Base-by-base conservation (phyloP, 148 eudicot genomes). In the Beta vulgaris region DNA sequence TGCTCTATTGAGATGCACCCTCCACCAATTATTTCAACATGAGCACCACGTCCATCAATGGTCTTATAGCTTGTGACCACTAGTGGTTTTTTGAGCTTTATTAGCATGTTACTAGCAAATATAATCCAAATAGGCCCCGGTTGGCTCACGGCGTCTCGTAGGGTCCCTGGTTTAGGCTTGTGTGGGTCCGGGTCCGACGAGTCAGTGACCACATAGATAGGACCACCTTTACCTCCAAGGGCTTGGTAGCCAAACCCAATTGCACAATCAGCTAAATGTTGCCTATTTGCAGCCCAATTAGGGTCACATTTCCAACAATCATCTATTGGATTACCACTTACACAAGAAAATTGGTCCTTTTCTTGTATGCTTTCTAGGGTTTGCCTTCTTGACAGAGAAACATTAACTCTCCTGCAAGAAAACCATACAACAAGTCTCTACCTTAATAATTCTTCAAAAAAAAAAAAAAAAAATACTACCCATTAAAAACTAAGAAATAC, bases 271-370 rank as follows among this genome's bases (percentile, higher is more conserved):
- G 97, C 93, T 16, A 91, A 80, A 3, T 80, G 91, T 46, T 87
- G 93, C 23, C 97, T 78, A 77, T 91, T 81, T 39, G 76, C 74
- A 23, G 82, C 84, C 97, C 97, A 91, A 72, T 89, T 87, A 36
- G 88, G 87, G 73, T 91, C 91, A 71, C 97, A 89, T 21, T 84
- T 79, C 97, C 97, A 91, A 82, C 97, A 91, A 64, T 91, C 97
- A 79, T 91, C 97, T 26, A 91, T 91, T 43, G 97, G 97, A 83
- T 91, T 91, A 26, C 97, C 97, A 5, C 91, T 91, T 7, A 71
- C 77, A 73, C 97, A 91, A 44, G 87, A 68, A 57, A 72, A 73
- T 14, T 82, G 77, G 72, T 75, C 85, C 35, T 81, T 84, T 69
- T 70, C 75, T 74, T 76, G 54, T 6, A 48, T 36, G 29, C 54